Evolutionary conservation across 768 basidiomycete genomes (phyloP), one percentile per base, ranked within the genome.

Genomic region (Saitozyma sp.): DNA sequence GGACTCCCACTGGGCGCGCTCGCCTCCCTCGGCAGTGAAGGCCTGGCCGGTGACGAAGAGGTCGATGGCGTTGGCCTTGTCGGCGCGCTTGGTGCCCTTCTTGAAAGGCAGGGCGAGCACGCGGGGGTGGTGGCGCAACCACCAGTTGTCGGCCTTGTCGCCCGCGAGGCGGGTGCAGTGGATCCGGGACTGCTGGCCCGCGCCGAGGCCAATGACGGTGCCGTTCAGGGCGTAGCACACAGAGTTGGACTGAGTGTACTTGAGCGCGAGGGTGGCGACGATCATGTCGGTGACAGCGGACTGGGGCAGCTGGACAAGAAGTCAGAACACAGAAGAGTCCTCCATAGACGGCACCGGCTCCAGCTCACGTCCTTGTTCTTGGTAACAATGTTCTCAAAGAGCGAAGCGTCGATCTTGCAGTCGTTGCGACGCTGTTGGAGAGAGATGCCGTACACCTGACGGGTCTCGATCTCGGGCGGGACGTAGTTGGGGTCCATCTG

Each of bases 241-340:
- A 65, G 91, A 94, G 84, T 99, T 98, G 54, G 96, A 99, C 79
- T 98, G 96, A 0, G 96, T 99, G 84, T 98, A 99, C 80, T 98
- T 99, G 72, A 98, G 85, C 0, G 95, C 89, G 20, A 97, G 87
- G 10, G 96, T 98, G 39, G 96, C 95, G 60, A 98, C 91, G 68
- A 94, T 91, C 62, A 99, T 83, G 78, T 98, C 96, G n/a, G 85
- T 91, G 58, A 90, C 71, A 2, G 92, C 95, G 45, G 84, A 80
- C 29, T 82, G 70, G 11, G 93, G 87, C 13, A 97, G 84, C 91
- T 95, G 73, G 6, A 29, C 29, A 5, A 46, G 17, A 17, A 49
- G 20, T 61, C 50, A 59, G 43, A 51, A 40, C 40, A 50, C 29
- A 40, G 10, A 8, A 45, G 43, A 58, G 20, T 43, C 45, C 50